Evolutionary conservation across 345 rosid species (phyloP), one percentile per base, ranked within the genome.

Genomic region (Gossypium longicalyx): DNA sequence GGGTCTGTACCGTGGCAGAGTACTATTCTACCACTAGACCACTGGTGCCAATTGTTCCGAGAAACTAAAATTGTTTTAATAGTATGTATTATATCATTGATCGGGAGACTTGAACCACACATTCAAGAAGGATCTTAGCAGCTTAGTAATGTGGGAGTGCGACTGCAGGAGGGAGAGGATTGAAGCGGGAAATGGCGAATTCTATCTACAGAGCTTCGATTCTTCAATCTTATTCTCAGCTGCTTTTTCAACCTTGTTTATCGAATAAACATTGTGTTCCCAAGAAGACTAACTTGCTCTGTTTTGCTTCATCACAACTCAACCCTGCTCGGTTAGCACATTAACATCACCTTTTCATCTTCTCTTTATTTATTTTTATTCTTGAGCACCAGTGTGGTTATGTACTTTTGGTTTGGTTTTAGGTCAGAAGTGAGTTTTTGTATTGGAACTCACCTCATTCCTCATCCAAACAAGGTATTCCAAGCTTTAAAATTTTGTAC

Each of bases 11-110:
- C 83, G 85, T 86, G 86, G 88, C 85, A 88, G 85, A 84, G 84
- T 88, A 83, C 88, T 90, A 88, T 90, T 87, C 88, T 90, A 90
- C 91, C 91, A 86, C 87, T 86, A 88, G 91, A 87, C 91, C 88
- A 88, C 88, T 81, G 93, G 91, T 85, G 91, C 90, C 13, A 6
- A 1, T 5, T 4, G 17, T 1, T 0, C 0, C 1, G 0, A 1
- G 9, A 6, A 4, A 4, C 6, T 49, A 15, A 49, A 3, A 1
- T 16, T 0, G 0, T 3, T 15, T 7, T 17, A 4, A 54, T 54
- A 5, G 1, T 6, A 16, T 17, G 0, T 5, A 17, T 16, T 0
- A 4, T 34, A 22, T 6, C 29, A 22, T 20, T 22, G 58, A 10
- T 57, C 12, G 12, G 22, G 2, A 34, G 22, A 38, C 22, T 56